Conservation (phyloP, 805 yeast genomes). For the Zygosaccharomyces bisporus region DNA sequence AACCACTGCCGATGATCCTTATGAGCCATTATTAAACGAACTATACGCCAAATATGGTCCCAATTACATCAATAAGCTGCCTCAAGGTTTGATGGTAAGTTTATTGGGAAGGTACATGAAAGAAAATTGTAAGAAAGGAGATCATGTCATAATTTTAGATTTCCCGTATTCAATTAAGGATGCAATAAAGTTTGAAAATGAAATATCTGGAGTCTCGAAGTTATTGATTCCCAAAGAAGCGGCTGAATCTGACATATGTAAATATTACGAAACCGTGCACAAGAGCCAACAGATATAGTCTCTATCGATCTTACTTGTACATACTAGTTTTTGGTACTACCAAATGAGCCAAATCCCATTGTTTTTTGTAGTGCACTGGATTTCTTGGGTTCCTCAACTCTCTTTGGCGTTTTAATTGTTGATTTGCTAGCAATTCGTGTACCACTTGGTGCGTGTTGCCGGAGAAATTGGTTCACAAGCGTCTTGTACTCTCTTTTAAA, state of each 20-base stretch:
- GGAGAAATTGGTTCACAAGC: conserved; percentile 35
- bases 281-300: conserved; percentile 38
- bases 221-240: conserved; percentile 28
- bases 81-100: conserved; percentile 37
- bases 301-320: conserved; percentile 6
- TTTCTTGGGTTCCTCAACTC: conserved; percentile 17
- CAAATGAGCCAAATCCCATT: conserved; percentile 64
- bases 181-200: conserved; percentile 70
- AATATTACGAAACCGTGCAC: conserved; percentile 64
- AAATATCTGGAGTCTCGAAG: conserved; percentile 48
- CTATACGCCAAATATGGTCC: conserved; percentile 30
- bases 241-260: conserved; percentile 46
- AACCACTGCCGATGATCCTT: conserved; percentile 42
- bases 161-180: conserved; percentile 63
- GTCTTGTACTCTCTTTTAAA: conserved; percentile 41
- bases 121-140: conserved; percentile 33
- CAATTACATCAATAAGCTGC: conserved; percentile 30
- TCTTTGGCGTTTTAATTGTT: conserved; percentile 34
- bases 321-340: conserved; percentile 41
- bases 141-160: conserved; percentile 49
- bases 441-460: conserved; percentile 37
- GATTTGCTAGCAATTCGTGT: conserved; percentile 34
- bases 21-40: conserved; percentile 51
- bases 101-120: conserved; percentile 34
- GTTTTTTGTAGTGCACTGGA: conserved; percentile 14